Base-by-base conservation (phyloP, 345 rosid genomes). In the Acer negundo region DNA sequence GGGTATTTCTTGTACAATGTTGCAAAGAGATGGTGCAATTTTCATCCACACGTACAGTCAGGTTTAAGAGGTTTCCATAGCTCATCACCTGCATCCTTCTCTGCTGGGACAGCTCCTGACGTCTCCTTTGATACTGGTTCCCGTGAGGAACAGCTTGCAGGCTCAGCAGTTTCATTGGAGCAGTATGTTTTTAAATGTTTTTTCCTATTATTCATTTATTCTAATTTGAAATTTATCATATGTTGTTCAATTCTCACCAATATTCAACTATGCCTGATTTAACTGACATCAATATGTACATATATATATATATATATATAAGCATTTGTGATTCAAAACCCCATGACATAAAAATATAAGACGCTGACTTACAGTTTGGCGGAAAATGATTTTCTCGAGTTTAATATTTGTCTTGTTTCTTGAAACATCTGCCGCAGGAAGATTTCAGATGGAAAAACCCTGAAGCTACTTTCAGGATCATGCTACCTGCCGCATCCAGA, bases 401-500 rank as follows among this genome's bases (percentile, higher is more conserved):
- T 59, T 47, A 70, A 75, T 12, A 4, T 53, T 55, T 46, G 6
- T 38, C 3, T 0, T 51, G 55, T 53, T 55, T 17, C 23, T 77
- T 74, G 68, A 62, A 40, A 19, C 55, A 44, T 44, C 80, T 58
- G 47, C 35, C 62, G 58, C 86, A 92, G 97, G 82, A 87, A 82
- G 76, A 79, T 65, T 76, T 72, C 86, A 51, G 56, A 82, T 55
- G 81, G 85, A 13, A 91, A 88, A 82, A 83, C 83, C 9, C 72
- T 92, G 85, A 93, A 88, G 88, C 87, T 96, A 71, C 81, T 91
- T 65, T 96, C 99, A 7, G 99, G 94, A 61, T 94, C 97, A 0
- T 96, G 94, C 85, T 96, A 83, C 81, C 82, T 96, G 61, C 99
- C 99, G 1, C 98, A 96, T 92, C 99, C 99, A 77, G 99, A 94